Evolutionary conservation across 306 rosid species (phyloP), one percentile per base, ranked within the genome.

Genomic region (Lablab purpureus): DNA sequence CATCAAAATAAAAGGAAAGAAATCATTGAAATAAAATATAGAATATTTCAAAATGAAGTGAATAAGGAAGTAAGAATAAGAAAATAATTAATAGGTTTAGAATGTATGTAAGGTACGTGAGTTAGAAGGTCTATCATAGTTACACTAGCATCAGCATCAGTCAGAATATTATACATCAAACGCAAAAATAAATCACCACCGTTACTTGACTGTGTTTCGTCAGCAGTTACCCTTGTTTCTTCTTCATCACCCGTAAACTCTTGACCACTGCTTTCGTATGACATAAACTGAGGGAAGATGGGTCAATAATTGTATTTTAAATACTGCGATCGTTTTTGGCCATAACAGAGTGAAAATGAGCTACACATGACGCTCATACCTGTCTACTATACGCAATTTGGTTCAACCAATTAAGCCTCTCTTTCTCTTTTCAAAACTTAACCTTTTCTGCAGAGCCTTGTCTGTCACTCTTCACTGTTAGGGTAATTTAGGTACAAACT

Each of bases 121-220:
- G 40, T 67, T 81, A 77, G 21, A 34, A 55, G 10, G 46, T 69
- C 45, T 66, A 19, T 68, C 67, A 30, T 52, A 30, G 74, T 43
- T 81, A 80, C 50, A 81, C 81, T 73, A 77, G 75, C 74, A 79
- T 82, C 86, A 75, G 59, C 54, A 75, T 82, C 86, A 79, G 43
- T 79, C 74, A 3, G 56, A 62, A 72, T 60, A 14, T 50, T 60
- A 22, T 22, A 73, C 55, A 60, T 40, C 23, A 71, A 47, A 45
- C 18, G 76, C 79, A 59, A 81, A 28, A 79, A 63, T 32, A 65
- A 43, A 74, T 79, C 36, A 74, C 66, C 73, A 66, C 62, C 83
- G 80, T 83, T 72, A 72, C 78, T 83, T 78, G 82, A 82, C 84
- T 63, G 11, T 55, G 14, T 52, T 71, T 73, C 73, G 63, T 80